Evolutionary conservation across 305 asterid species (phyloP), one percentile per base, ranked within the genome.

Genomic region (Fraxinus greggii): DNA sequence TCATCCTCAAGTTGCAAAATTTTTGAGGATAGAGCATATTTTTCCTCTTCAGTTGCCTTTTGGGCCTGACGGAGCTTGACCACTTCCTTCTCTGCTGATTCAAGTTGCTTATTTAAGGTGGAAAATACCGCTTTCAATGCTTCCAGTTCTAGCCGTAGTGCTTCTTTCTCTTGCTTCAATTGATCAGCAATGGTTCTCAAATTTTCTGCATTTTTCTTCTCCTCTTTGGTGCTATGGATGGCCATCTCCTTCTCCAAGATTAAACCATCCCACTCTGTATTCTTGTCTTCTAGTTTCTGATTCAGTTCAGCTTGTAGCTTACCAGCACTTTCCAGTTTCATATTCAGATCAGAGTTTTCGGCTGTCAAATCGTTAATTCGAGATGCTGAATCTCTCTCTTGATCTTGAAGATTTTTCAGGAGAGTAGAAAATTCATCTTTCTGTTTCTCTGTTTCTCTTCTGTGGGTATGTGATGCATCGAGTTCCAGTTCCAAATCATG

Each of bases 401-500:
- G 88, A 28, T 90, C 93, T 87, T 89, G 92, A 5, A 88, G 91
- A 77, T 91, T 88, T 42, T 84, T 83, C 76, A 89, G 78, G 78
- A 92, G 88, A 33, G 88, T 87, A 81, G 97, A 84, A 76, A 93
- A 84, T 85, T 90, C 93, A 69, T 84, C 88, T 85, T 89, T 93
- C 84, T 90, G 93, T 85, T 84, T 89, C 87, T 92, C 97, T 10
- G 85, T 74, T 42, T 92, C 97, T 82, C 84, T 84, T 81, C 87
- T 93, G 77, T 86, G 92, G 42, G 84, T 59, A 83, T 88, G 94
- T 29, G 86, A 84, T 21, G 93, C 85, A 85, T 87, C 89, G 21
- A 94, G 92, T 83, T 91, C 93, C 82, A 84, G 83, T 80, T 93
- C 97, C 90, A 94, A 86, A 72, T 90, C 94, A 85, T 90, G 90